Base-by-base conservation (phyloP, 106 monocot species). In the Dendrobium officinale region DNA sequence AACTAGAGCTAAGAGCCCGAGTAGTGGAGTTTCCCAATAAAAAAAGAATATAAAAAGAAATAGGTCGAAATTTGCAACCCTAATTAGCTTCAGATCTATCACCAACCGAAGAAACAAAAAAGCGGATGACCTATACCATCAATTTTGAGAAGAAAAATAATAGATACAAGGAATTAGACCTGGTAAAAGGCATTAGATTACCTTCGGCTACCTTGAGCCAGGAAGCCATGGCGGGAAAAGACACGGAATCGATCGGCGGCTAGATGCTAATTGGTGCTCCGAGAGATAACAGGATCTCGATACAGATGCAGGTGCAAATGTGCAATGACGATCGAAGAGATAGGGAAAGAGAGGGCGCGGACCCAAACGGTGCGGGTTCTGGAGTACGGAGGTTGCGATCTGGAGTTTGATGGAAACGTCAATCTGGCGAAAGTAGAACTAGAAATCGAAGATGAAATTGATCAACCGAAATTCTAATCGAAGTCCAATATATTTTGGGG, bases 131-230 rank as follows among this genome's bases (percentile, higher is more conserved):
- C 27, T 31, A 13, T 0, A 33, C 37, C 33, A 11, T 70, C 13
- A 37, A 31, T 0, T 70, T 31, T 70, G 37, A 13, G 24, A 67
- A 29, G 67, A 67, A 67, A 67, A 67, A 17, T 37, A 58, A 58
- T 13, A 58, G 16, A 58, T 58, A 20, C 58, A 58, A 58, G 58
- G 15, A 20, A 18, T 58, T 58, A 20, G 58, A 20, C 15, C 20
- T 11, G 29, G 18, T 5, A 67, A 67, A 67, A 15, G 24, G 26
- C 26, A 67, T 29, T 29, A 67, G n/a, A 29, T 67, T 70, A 70
- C 70, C 70, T 70, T 70, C 70, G 33, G 70, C 70, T 10, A 16
- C 70, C 70, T 70, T 70, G 70, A 70, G 33, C 70, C 70, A 70
- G 70, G 70, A 70, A 70, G 70, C 70, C 70, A 70, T 70, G 31